Evolutionary conservation across 129 eudicot genomes (phyloP).

Genomic region (Lonicera japonica): DNA sequence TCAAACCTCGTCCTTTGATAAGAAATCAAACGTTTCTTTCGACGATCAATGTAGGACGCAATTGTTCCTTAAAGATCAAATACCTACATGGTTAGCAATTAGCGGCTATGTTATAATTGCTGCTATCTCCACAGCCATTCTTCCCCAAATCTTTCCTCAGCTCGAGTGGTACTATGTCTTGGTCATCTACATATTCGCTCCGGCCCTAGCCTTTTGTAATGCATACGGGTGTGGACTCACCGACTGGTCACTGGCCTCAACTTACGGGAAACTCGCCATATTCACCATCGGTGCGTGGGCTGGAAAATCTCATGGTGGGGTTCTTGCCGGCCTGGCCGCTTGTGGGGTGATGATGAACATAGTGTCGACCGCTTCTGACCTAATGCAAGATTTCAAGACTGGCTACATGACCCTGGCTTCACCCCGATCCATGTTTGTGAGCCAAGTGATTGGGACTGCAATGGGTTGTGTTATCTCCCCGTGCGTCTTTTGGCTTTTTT

Average conservation of each 20-base stretch:
- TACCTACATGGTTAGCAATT: constrained; percentile 34
- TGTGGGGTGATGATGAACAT: constrained; percentile 80
- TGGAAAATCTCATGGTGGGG: constrained; percentile 60
- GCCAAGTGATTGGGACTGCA: constrained; percentile 65
- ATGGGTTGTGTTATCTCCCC: constrained; percentile 62
- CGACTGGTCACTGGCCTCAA: constrained; percentile 72
- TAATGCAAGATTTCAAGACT: constrained; percentile 65
- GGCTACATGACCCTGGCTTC: constrained; percentile 64
- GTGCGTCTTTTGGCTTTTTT: constrained; percentile 57
- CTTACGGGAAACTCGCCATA: constrained; percentile 59
- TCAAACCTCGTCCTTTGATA: neutral
- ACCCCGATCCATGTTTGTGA: constrained; percentile 65
- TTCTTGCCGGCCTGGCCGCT: constrained; percentile 67
- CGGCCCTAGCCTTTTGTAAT: constrained; percentile 60
- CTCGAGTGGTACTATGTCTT: constrained; percentile 57
- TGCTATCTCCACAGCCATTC: constrained; percentile 21
- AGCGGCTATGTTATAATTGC: constrained; percentile 47
- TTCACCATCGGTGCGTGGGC: constrained; percentile 52
- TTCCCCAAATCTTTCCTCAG: constrained; percentile 52
- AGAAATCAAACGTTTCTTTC: constrained; percentile 4
- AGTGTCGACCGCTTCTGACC: constrained; percentile 50
- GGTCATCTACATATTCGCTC: constrained; percentile 48
- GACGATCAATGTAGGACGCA: constrained; percentile 45
- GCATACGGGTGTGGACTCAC: constrained; percentile 71
- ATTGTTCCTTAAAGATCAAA: constrained; percentile 51